Conservation (phyloP, 108 stramenopile species). For the Schizochytrium sp. region DNA sequence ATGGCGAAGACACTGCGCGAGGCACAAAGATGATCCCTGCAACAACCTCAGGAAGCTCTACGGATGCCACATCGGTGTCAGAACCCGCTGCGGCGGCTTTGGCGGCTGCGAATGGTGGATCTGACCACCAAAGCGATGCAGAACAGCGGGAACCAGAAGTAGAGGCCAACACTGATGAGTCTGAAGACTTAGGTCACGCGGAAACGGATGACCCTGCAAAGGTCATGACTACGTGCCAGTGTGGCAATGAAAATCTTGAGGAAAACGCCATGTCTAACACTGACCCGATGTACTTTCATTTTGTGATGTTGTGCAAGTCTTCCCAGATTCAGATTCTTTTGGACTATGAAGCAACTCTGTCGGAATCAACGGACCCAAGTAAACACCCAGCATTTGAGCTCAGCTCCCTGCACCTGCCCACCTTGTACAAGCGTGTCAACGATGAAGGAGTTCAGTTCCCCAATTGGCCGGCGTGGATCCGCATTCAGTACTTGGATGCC, state of each 20-base stretch:
- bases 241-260: background rate
- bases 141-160: background rate
- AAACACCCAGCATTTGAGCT: constrained; percentile 51
- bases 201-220: background rate
- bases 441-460: constrained; percentile 24
- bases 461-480: constrained; percentile 52
- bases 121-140: no score
- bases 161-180: background rate
- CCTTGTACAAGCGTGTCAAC: background rate
- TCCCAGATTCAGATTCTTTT: constrained; percentile 44
- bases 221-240: background rate
- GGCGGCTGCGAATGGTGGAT: no score
- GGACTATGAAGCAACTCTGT: constrained; percentile 24
- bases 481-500: constrained; percentile 40
- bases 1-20: no score
- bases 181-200: background rate
- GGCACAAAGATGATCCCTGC: no score
- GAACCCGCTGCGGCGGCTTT: no score
- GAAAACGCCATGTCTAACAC: constrained; percentile 11
- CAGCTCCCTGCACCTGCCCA: constrained; percentile 19
- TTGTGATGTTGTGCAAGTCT: constrained; percentile 58
- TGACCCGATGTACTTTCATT: constrained; percentile 57
- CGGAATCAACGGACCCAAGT: constrained; percentile 10
- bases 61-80: no score
- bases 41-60: no score